Evolutionary conservation across 2,329 filamentous ascomycete genomes (phyloP), one percentile per base, ranked within the genome.

Genomic region (Thelonectria olida): DNA sequence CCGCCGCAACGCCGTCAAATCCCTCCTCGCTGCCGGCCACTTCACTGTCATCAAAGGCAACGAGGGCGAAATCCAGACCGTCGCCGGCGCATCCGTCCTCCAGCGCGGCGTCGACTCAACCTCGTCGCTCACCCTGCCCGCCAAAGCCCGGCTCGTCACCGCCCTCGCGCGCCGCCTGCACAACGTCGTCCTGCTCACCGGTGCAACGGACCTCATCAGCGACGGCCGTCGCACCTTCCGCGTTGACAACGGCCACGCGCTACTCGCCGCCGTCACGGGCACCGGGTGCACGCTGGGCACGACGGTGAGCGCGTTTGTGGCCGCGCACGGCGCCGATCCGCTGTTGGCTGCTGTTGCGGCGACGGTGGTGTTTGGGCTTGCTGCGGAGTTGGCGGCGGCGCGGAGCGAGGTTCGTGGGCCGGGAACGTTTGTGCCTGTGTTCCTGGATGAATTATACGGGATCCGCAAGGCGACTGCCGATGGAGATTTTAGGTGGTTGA

Each of bases 41-140:
- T 92, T 97, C 70, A 88, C 92, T 75, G 83, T 97, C 41, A 94
- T 98, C 78, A 98, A 98, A 75, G 95, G 95, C 49, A 98, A 98
- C 77, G 92, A 96, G 74, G 88, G 90, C 54, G 96, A 98, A 76
- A 93, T 98, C 63, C 82, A 85, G 48, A 89, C 91, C 3, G 88
- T 95, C 0, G 86, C 85, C 38, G 90, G 90, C 41, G 81, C 84
- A 42, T 64, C 73, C 63, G 44, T 74, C 45, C 63, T 66, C 34
- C 95, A 97, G 77, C 88, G 90, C 42, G 95, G 95, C 49, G 95
- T 98, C 10, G 95, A 98, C 77, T 92, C 90, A 64, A 86, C 85
- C 4, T 87, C 88, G 73, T 88, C 68, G 73, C 82, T 81, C 76
- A 87, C 64, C 73, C 80, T 81, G 2, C 62, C 74, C 4, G 73